Evolutionary conservation across 1,284 basidiomycete genomes (phyloP), one percentile per base, ranked within the genome.

Genomic region (Trichosporon asahii): DNA sequence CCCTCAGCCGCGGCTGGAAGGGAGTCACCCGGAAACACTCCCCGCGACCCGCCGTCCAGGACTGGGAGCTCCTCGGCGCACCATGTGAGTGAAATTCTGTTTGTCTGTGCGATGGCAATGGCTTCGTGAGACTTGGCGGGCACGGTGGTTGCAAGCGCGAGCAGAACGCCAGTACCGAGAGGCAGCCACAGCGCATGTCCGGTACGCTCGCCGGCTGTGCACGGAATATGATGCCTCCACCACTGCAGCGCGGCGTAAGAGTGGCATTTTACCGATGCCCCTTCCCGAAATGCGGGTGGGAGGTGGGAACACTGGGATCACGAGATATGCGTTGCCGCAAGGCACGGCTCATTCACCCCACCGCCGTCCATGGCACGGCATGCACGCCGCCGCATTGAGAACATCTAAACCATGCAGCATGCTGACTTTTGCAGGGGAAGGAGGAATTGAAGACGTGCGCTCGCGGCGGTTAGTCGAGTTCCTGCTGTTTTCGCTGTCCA

Each of bases 401-500:
- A 37, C 7, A 3, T 12, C 14, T 8, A 25, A 60, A 15, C 18
- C 2, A 23, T 5, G 27, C 55, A 60, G 23, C 55, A 60, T 12
- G 57, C 57, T 61, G 57, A 61, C 55, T 4, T n/a, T n/a, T n/a
- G 11, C 29, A 61, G 57, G 57, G 57, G 57, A 61, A 31, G 57
- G 27, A 7, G 57, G 33, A 23, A 44, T 35, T 29, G 57, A 61
- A 7, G 23, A 61, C 29, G 57, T 61, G 29, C 57, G 57, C 57
- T 61, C 66, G 35, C 18, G 18, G n/a, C 55, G 66, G 18, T 40
- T 67, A 57, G 60, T 67, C 66, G 66, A 67, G 37, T 67, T 57
- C 66, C 35, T 67, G 53, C 66, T 67, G 18, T 67, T 67, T 40
- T 67, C 66, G 25, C 66, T 67, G 29, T 61, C 55, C 14, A 60